Evolutionary conservation across 2,329 filamentous ascomycete species (phyloP).

Genomic region (Trichoderma afroharzianum): DNA sequence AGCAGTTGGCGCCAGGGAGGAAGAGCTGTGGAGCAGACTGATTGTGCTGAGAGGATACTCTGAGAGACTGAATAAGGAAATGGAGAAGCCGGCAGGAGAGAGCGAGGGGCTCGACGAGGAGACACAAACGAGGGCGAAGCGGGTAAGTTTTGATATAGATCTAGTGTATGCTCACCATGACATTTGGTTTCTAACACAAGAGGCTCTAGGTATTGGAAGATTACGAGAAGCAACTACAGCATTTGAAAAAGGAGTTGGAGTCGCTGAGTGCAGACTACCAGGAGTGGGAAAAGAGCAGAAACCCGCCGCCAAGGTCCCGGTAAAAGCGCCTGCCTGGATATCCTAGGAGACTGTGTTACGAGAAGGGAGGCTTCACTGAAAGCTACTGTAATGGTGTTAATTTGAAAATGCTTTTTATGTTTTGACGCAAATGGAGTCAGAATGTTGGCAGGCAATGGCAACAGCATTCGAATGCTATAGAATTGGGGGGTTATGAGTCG

Average conservation of each 20-base stretch:
- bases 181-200: constrained; percentile 18
- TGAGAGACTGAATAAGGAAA: constrained; percentile 67
- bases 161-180: neutral
- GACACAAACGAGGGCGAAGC: constrained; percentile 67
- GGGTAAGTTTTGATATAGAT: constrained; percentile 48
- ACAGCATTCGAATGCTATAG: neutral
- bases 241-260: constrained; percentile 70
- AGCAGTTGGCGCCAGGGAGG: constrained; percentile 68
- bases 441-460: neutral
- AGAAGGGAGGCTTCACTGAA: neutral
- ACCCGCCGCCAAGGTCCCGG: constrained; percentile 36
- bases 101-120: constrained; percentile 63
- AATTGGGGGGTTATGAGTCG: neutral
- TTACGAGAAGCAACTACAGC: constrained; percentile 74
- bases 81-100: constrained; percentile 62
- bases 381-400: neutral
- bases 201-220: constrained; percentile 67
- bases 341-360: neutral
- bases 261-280: constrained; percentile 56
- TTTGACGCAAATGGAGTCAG: neutral
- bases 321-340: constrained; percentile 14
- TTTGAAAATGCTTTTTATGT: neutral
- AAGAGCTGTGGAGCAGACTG: constrained; percentile 82
- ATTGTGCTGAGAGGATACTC: constrained; percentile 71
- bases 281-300: constrained; percentile 52